Evolutionary conservation across 768 basidiomycete genomes (phyloP).

Genomic region (Hericium erinaceus): DNA sequence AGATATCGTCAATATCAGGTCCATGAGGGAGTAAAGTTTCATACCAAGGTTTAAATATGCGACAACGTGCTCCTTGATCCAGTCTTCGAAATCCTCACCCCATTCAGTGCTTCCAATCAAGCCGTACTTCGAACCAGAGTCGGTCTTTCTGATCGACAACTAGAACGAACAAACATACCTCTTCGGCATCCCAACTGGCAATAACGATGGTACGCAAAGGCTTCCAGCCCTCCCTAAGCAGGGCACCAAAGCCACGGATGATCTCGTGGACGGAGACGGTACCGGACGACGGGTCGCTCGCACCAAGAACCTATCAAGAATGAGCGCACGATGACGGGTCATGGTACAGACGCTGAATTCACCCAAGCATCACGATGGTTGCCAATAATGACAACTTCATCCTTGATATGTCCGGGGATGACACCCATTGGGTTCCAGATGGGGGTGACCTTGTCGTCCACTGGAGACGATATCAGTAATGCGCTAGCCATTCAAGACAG

Average conservation of each 20-base stretch:
- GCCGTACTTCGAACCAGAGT: constrained; percentile 34
- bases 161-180: constrained; percentile 26
- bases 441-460: constrained; percentile 72
- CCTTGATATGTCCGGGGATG: constrained; percentile 73
- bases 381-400: constrained; percentile 83
- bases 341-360: constrained; percentile 17
- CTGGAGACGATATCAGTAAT: constrained; percentile 22
- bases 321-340: not conserved
- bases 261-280: constrained; percentile 73
- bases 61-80: constrained; percentile 72
- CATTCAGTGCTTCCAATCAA: constrained; percentile 86
- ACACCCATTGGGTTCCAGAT: constrained; percentile 87
- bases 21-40: constrained; percentile 6
- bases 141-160: not conserved
- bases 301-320: constrained; percentile 58
- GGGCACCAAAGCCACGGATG: constrained; percentile 60
- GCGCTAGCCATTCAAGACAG: not conserved
- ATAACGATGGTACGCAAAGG: constrained; percentile 72
- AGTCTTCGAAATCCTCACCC: constrained; percentile 84
- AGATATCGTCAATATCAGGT: not conserved
- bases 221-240: constrained; percentile 71
- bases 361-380: constrained; percentile 75
- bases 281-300: constrained; percentile 71
- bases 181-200: constrained; percentile 77
- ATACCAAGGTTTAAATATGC: constrained; percentile 75